phyloP scores from a whole-genome alignment of 768 basidiomycete species.

The Pulveroboletus frians region DNA sequence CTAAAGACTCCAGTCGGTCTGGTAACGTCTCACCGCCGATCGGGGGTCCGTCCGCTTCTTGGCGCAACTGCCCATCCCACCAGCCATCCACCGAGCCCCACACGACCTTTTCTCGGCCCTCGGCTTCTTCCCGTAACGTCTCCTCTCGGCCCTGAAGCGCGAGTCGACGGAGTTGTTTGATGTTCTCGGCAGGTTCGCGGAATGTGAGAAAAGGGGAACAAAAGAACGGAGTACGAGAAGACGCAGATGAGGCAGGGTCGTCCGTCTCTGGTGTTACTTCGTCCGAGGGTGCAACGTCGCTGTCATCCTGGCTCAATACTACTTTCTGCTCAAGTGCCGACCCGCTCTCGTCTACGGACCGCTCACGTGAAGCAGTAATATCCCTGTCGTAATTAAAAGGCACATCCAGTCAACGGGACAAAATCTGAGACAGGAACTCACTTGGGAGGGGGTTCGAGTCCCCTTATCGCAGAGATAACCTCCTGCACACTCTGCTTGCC shows the following conservation, averaged over 20 bases:
- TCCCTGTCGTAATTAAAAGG: background rate
- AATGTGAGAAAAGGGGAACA: conserved; percentile 28
- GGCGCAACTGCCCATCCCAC: background rate
- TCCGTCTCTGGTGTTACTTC: background rate
- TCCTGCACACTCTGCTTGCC: conserved; percentile 5
- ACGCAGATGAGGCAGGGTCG: background rate
- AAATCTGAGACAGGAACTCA: background rate
- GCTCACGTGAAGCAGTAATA: background rate
- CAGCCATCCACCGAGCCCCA: conserved; percentile 22
- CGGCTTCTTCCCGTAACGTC: conserved; percentile 35
- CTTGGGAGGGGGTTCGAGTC: background rate
- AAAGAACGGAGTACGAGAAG: conserved; percentile 7
- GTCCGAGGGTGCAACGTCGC: background rate
- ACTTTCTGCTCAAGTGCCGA: background rate
- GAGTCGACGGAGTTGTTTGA: conserved; percentile 42
- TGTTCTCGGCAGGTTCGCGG: conserved; percentile 26
- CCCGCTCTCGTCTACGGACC: background rate
- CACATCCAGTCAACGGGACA: background rate
- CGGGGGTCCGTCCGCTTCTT: background rate
- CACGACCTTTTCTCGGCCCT: conserved; percentile 45
- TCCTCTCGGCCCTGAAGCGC: conserved; percentile 43
- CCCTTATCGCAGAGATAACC: conserved; percentile 1
- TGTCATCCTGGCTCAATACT: background rate
- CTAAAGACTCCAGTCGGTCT: background rate
- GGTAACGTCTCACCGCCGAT: conserved; percentile 9